Evolutionary conservation across 208 protist genomes (phyloP), one percentile per base, ranked within the genome.

Genomic region (Phytomonas francai): DNA sequence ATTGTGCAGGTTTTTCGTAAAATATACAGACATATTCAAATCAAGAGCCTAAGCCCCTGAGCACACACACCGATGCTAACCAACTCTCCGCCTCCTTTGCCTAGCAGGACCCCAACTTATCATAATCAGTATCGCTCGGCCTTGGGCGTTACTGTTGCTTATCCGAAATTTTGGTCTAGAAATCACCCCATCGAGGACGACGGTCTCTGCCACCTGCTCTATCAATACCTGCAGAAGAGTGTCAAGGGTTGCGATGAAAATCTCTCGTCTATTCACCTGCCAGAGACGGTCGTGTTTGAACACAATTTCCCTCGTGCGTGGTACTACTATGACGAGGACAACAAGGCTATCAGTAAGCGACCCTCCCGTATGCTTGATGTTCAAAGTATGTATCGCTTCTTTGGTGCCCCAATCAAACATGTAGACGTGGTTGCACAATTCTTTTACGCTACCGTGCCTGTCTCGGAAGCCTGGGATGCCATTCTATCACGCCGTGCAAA

Each of bases 291-390:
- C 32, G 89, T 96, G 33, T 97, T 93, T 73, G 90, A 97, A 62
- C 92, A 97, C 84, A 97, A 97, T 80, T 97, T 97, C 68, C 92
- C 92, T 2, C 87, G 89, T 14, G 89, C 87, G 22, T 97, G 92
- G 92, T 97, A 94, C 79, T 80, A 80, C 19, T 95, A 94, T 71
- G 90, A 95, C 60, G 58, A 22, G n/a, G 89, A 94, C 69, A 85
- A 81, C 56, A 72, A 68, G 36, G 91, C 92, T 64, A 84, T 96
- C 56, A 77, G 84, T 54, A 93, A 94, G 77, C 82, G 85, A 14
- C 84, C 88, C 0, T 82, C 85, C 25, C 85, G 83, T 49, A 91
- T 92, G 87, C 79, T 96, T 0, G 91, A 96, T 57, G 86, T 89
- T 45, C 82, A 87, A 63, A 89, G 86, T 14, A 96, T 96, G 62